These are phyloP conservation scores for Arthrobotrys musiformis DNA, from an alignment of 2,329 filamentous ascomycete genomes.

Conservation along the genomic window DNA sequence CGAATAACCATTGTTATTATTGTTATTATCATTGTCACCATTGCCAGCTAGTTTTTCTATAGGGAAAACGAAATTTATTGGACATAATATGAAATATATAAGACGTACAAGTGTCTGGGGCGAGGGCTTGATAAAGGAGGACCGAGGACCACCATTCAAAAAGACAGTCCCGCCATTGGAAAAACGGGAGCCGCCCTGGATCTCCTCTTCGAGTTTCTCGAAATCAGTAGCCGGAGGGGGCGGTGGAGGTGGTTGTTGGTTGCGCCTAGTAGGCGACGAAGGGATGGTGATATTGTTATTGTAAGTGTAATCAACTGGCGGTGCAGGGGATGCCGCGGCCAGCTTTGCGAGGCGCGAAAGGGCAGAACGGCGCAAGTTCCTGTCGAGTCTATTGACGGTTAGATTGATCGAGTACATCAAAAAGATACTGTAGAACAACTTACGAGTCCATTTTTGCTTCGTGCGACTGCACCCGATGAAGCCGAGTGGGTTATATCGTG, in stretches of 20 bases:
- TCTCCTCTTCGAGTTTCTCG: conserved; percentile 48
- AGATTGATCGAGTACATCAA: too few species aligned
- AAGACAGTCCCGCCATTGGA: conserved; percentile 5
- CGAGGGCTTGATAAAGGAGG: conserved; percentile 16
- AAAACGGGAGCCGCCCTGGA: conserved; percentile 6
- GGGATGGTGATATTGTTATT: conserved; percentile 10
- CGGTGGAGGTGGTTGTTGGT: background rate
- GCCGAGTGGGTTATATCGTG: background rate
- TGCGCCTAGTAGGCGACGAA: conserved; percentile 45
- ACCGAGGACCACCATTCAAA: conserved; percentile 33
- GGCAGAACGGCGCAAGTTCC: conserved; percentile 48
- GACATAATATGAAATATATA: conserved; percentile 4
- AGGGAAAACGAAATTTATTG: background rate
- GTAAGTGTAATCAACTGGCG: conserved; percentile 16
- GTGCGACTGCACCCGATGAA: conserved; percentile 12
- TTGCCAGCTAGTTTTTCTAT: too few species aligned
- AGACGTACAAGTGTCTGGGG: conserved; percentile 31
- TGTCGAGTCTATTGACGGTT: conserved; percentile 18
- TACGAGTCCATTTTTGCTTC: conserved; percentile 40
- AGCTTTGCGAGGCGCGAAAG: conserved; percentile 49
- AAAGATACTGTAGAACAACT: background rate
- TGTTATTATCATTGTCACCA: background rate
- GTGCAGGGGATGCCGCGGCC: conserved; percentile 47
- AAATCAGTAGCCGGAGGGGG: conserved; percentile 29
- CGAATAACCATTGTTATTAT: background rate